These are phyloP conservation scores for Quercus parvula DNA, from an alignment of 306 rosid genomes.

Conservation along the genomic window DNA sequence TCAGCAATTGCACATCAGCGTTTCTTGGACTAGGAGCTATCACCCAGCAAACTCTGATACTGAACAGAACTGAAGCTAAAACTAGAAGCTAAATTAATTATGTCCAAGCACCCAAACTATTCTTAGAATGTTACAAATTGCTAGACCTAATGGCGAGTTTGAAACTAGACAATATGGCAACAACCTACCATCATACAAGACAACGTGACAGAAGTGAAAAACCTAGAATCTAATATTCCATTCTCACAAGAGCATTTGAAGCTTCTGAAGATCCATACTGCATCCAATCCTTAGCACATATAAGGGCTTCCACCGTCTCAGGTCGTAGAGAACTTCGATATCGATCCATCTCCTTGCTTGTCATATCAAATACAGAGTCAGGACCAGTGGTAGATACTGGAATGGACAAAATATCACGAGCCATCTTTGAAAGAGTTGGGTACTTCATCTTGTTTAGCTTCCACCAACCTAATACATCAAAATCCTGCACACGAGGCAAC, in stretches of 20 bases:
- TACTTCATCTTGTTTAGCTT: slow-evolving; percentile 82
- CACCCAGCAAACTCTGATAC: neutral
- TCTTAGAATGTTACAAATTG: slow-evolving; percentile 26
- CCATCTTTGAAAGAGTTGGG: slow-evolving; percentile 95
- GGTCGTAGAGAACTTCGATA: slow-evolving; percentile 78
- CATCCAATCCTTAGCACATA: slow-evolving; percentile 97
- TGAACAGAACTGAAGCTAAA: slow-evolving; percentile 12
- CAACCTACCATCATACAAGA: slow-evolving; percentile 27
- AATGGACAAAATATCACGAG: slow-evolving; percentile 74
- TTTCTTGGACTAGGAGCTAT: neutral
- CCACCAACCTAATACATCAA: slow-evolving; percentile 93
- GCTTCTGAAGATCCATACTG: slow-evolving; percentile 46
- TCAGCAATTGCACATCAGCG: neutral
- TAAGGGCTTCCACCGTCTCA: slow-evolving; percentile 82
- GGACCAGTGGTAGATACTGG: slow-evolving; percentile 64
- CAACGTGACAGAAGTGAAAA: neutral
- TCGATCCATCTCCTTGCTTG: slow-evolving; percentile 67
- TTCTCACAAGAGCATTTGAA: slow-evolving; percentile 46
- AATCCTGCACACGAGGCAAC: slow-evolving; percentile 77
- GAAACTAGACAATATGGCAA: slow-evolving; percentile 19
- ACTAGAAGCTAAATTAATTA: slow-evolving; percentile 15
- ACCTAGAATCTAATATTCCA: slow-evolving; percentile 53
- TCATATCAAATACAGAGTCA: slow-evolving; percentile 53
- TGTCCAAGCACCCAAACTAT: slow-evolving; percentile 28
- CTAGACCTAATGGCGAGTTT: slow-evolving; percentile 18